Evolutionary conservation across 768 basidiomycete species (phyloP), one percentile per base, ranked within the genome.

Genomic region (Hypsizygus marmoreus): DNA sequence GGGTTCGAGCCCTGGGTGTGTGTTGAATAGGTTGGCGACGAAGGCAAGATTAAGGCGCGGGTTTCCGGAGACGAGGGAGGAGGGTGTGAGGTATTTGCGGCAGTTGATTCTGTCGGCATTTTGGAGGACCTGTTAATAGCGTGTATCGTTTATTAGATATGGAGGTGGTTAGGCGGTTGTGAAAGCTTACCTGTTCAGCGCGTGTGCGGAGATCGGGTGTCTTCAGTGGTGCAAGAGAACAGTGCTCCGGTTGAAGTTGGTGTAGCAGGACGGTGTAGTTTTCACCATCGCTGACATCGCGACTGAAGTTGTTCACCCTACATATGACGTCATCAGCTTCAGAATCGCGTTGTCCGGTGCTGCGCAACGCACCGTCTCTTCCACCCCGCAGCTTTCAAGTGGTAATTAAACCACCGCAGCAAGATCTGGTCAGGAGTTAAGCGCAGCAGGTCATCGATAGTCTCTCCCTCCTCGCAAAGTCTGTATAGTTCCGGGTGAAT

Each of bases 11-110:
- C 95, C 92, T 0, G 95, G 97, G 68, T 89, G 85, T 2, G 91
- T 98, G 74, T 99, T 99, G 81, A 99, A 99, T 43, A 99, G 79
- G 68, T 98, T 95, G 30, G 97, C 97, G 48, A 97, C 95, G 64
- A 98, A 99, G 11, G 93, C 93, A 44, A 99, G 87, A 68, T 99
- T 99, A 34, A 99, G 81, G 56, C 95, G 92, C 8, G 94, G 95
- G 64, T 99, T 99, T 14, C 97, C 97, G 2, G 92, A 73, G 22
- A 97, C 80, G 47, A 99, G 83, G 6, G 97, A 90, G 2, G 90
- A 86, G 0, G 91, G 84, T 0, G 95, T 95, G 16, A 99, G 79
- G 73, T 95, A 99, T 63, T 97, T 95, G 57, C 95, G 79, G 71
- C 97, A 99, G 25, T 89, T 91, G 55, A 99, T 98, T 43, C 73